phyloP scores from a whole-genome alignment of 2,329 filamentous ascomycete genomes.

The Fusarium pseudoanthophilum region DNA sequence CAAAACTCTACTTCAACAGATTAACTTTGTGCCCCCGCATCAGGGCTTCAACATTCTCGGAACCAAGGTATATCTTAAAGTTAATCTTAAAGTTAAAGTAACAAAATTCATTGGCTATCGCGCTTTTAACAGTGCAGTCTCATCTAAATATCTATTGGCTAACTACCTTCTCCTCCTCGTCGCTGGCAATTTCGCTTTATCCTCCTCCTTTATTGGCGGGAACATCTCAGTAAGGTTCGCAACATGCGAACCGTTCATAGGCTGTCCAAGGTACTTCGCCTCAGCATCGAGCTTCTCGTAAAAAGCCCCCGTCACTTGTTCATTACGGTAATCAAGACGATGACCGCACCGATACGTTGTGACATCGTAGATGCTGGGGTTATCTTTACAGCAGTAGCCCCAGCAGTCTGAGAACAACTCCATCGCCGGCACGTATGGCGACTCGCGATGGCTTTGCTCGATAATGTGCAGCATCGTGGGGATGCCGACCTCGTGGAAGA shows the following conservation, averaged over 20 bases:
- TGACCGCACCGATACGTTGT: not conserved
- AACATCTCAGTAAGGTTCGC: not conserved
- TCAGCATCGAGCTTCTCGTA: not conserved
- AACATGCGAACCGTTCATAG: not conserved
- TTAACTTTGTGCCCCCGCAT: too few relatives aligned
- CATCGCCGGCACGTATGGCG: not conserved
- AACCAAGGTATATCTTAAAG: not conserved
- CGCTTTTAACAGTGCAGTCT: not conserved
- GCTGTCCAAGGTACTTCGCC: not conserved
- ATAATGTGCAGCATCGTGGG: not conserved
- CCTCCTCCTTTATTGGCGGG: not conserved
- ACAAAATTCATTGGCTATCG: not conserved
- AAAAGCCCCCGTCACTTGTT: not conserved
- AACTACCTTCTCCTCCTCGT: not conserved
- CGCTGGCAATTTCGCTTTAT: not conserved
- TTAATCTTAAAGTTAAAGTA: too few relatives aligned
- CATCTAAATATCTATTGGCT: not conserved
- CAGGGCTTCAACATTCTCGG: fast-evolving
- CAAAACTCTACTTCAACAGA: fast-evolving
- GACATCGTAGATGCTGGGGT: not conserved
- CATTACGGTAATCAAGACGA: not conserved
- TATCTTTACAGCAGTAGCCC: not conserved
- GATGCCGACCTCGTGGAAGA: not conserved
- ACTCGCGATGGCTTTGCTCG: not conserved
- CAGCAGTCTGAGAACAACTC: not conserved